Base-by-base conservation (phyloP, 352 stramenopile genomes). In the Phytophthora foliorum region DNA sequence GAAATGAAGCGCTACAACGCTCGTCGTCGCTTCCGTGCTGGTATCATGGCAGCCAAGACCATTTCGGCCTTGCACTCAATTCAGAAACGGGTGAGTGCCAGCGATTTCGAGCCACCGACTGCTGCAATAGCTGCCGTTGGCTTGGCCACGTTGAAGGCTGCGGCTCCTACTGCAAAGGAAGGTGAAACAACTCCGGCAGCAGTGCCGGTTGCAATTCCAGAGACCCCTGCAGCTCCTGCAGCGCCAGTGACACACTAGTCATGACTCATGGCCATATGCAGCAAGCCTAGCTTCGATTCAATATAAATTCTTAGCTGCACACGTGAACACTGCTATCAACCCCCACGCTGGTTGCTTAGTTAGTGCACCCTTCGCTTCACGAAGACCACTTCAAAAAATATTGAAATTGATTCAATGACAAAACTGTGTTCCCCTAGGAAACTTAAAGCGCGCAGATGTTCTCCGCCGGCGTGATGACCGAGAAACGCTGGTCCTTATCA, bases 1-100 rank as follows among this genome's bases (percentile, higher is more conserved):
- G 84, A 98, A 57, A 93, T 98, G 78, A 97, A 93, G 69, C 84
- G 88, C 62, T 92, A 93, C 82, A 95, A 97, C 55, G 87, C 89
- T 10, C 79, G 88, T 36, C 82, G 89, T 36, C 82, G 89, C 51
- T 93, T 96, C 80, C 82, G 85, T 54, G 77, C 85, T 9, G 77
- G 84, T 13, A 91, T 95, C 72, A 93, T 97, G 88, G 78, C 77
- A 1, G 86, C 84, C 49, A 94, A 94, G 63, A 84, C 86, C 17
- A 89, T 92, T 68, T 79, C 78, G 22, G 77, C 71, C 6, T 64
- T 86, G 48, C 38, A 78, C 58, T 52, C 66, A 22, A 58, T 81
- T 67, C 87, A 90, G 60, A 87, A 90, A 49, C 81, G 68, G 42
- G 62, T 75, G 48, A 80, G 59, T 50, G 55, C 75, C 14, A 70